Evolutionary conservation across 345 rosid species (phyloP), one percentile per base, ranked within the genome.

Genomic region (Xanthoceras sorbifolium): DNA sequence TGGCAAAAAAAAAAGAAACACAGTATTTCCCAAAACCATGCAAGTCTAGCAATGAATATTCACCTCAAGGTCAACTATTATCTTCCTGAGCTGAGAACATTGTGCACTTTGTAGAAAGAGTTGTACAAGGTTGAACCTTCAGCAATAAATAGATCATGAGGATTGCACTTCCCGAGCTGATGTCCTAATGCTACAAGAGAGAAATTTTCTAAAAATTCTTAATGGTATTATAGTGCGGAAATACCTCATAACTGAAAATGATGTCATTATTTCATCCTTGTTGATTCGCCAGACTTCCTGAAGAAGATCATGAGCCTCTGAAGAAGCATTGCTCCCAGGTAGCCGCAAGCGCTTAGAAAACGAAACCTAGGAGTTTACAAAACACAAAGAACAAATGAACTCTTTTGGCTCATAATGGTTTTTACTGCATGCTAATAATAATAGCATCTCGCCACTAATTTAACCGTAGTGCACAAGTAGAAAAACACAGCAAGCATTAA

Each of bases 1-100:
- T 23, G 28, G 62, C n/a, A 57, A 57, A 73, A 71, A n/a, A n/a
- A n/a, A n/a, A n/a, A n/a, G n/a, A n/a, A 62, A 34, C 14, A 15
- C 75, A 54, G 52, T 44, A 15, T 50, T 70, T 25, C 69, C 57
- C 31, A 63, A 66, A 74, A 80, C 71, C 40, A 84, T 67, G 61
- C 22, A 70, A 48, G 46, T 28, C 50, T 68, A 79, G 57, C 28
- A 63, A 75, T 54, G 32, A 62, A 76, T 70, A 79, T 83, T 89
- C 79, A 96, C 99, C 94, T 89, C 91, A 73, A 96, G 93, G 85
- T 96, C 99, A 71, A 96, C 94, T 31, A 93, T 86, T 92, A 87
- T 85, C 81, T 86, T 93, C 86, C 98, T 87, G 31, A 96, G 89
- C 80, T 83, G 91, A 90, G 92, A 89, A 75, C 92, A 85, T 59